These are phyloP conservation scores for Taxawa tesnikishii DNA, from an alignment of 2,329 filamentous ascomycete species.

Conservation along the genomic window DNA sequence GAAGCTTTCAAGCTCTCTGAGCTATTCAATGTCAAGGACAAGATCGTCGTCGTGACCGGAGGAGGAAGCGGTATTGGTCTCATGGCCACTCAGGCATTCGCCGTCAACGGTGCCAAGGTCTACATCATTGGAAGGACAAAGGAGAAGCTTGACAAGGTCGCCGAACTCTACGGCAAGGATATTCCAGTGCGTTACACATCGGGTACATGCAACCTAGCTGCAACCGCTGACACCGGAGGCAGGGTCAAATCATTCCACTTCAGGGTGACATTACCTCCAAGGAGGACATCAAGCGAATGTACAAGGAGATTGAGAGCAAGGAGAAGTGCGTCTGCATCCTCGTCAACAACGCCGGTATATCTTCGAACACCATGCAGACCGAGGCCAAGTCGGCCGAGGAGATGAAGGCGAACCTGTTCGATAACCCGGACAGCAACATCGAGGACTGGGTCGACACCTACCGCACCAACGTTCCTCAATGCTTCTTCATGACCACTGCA, in stretches of 20 bases:
- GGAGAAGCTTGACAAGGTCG: constrained; percentile 36
- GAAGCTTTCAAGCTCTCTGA: constrained; percentile 19
- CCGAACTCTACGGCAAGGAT: constrained; percentile 28
- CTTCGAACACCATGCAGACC: constrained; percentile 23
- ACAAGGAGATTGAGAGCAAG: constrained; percentile 29
- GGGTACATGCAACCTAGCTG: background rate
- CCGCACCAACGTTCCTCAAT: constrained; percentile 34
- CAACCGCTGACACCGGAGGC: background rate
- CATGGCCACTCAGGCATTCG: constrained; percentile 28
- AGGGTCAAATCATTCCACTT: constrained; percentile 33
- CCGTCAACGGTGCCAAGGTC: constrained; percentile 27
- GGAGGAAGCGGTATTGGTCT: constrained; percentile 35
- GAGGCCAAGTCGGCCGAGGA: constrained; percentile 27
- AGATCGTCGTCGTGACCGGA: constrained; percentile 30
- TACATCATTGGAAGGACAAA: constrained; percentile 35
- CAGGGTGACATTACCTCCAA: constrained; percentile 32
- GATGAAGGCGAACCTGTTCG: constrained; percentile 31
- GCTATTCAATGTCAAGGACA: constrained; percentile 25
- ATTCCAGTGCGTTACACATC: constrained; percentile 15
- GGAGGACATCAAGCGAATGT: constrained; percentile 27
- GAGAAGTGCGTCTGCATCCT: constrained; percentile 34
- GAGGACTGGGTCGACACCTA: constrained; percentile 34
- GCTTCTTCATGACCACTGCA: constrained; percentile 33
- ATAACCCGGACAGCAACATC: constrained; percentile 25
- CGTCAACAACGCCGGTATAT: constrained; percentile 36